phyloP scores from a whole-genome alignment of 306 rosid genomes.

The Sechiopsis laciniata region DNA sequence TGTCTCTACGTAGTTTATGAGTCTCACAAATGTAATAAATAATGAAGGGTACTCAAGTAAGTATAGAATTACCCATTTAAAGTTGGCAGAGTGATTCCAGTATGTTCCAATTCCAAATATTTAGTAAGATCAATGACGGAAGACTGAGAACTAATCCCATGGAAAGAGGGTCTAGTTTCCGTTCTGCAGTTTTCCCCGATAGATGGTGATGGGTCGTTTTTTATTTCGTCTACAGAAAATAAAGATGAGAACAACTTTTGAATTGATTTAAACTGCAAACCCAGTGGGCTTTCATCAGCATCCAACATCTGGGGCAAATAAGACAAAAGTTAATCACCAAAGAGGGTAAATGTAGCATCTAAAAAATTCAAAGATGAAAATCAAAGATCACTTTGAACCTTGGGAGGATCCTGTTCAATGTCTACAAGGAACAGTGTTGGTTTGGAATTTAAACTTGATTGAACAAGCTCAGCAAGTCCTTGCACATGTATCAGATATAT shows the following conservation, averaged over 20 bases:
- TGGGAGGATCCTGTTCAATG: constrained; percentile 64
- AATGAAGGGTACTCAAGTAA: background rate
- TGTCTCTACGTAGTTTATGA: background rate
- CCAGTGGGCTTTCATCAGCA: constrained; percentile 46
- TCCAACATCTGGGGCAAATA: constrained; percentile 47
- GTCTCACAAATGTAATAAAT: background rate
- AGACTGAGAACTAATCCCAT: constrained; percentile 30
- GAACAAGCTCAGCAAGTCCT: constrained; percentile 42
- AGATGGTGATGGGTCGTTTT: constrained; percentile 24
- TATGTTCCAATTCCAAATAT: constrained; percentile 64
- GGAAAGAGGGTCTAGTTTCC: constrained; percentile 19
- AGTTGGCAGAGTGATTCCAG: constrained; percentile 68
- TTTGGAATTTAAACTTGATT: constrained; percentile 46
- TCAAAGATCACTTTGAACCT: constrained; percentile 36
- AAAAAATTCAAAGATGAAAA: constrained; percentile 1
- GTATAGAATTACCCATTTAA: constrained; percentile 63
- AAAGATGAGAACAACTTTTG: constrained; percentile 51
- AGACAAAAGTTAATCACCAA: constrained; percentile 10
- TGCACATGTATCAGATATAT: constrained; percentile 56
- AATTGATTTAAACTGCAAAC: constrained; percentile 54
- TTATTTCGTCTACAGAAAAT: constrained; percentile 36
- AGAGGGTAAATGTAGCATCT: constrained; percentile 12
- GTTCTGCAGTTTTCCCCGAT: constrained; percentile 22
- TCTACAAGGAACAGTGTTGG: constrained; percentile 55
- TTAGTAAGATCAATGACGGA: constrained; percentile 64